Evolutionary conservation across 305 asterid genomes (phyloP).

Genomic region (Fraxinus baroniana): DNA sequence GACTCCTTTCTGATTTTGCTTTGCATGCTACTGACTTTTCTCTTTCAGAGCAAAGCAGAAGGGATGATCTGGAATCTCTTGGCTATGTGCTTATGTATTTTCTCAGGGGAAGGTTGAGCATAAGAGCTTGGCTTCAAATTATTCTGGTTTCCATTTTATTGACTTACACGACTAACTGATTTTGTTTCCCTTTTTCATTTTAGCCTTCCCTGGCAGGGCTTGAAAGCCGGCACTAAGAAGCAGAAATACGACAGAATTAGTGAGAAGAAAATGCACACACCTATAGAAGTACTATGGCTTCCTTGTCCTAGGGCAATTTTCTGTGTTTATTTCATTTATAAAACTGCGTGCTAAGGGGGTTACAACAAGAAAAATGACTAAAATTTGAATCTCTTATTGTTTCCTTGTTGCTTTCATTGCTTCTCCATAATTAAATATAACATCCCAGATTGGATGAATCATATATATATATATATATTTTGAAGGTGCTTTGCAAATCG

Average conservation of each 20-base stretch:
- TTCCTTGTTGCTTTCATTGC: not conserved
- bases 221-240: slow-evolving; percentile 90
- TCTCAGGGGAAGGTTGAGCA: slow-evolving; percentile 71
- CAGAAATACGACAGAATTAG: slow-evolving; percentile 90
- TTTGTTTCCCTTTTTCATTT: not conserved
- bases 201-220: slow-evolving; percentile 97
- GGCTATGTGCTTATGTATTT: slow-evolving; percentile 89
- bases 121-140: slow-evolving; percentile 1
- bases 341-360: not conserved
- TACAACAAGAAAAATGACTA: not conserved
- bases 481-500: slow-evolving; percentile 81
- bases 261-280: slow-evolving; percentile 90
- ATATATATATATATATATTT: slow-evolving; percentile 2
- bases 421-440: slow-evolving; percentile 10
- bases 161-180: not conserved
- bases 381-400: not conserved
- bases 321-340: not conserved
- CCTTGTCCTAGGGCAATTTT: not conserved
- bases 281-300: slow-evolving; percentile 62
- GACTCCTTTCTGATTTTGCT: not conserved
- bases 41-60: slow-evolving; percentile 82
- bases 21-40: not conserved
- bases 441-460: slow-evolving; percentile 11
- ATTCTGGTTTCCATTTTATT: not conserved
- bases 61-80: slow-evolving; percentile 92